Percentiles rank a stretch among this genome's conserved stretches.
Evolutionary conservation across 2,329 filamentous ascomycete genomes (phyloP).

Genomic region (Claviceps arundinis): DNA sequence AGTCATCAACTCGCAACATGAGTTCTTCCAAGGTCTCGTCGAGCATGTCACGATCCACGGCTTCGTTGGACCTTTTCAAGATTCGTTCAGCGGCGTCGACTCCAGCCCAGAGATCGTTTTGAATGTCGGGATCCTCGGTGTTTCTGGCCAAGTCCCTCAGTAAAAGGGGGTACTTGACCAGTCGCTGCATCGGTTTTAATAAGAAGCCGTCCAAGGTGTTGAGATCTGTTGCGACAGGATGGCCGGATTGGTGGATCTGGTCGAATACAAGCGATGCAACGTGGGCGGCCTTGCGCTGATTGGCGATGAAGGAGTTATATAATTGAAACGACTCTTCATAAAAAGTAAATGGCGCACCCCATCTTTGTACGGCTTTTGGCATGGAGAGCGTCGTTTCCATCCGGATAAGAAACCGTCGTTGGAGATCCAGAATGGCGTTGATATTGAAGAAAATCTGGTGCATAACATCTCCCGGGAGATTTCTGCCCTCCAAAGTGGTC

Average conservation of each 20-base stretch:
- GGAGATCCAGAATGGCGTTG: conserved; percentile 88
- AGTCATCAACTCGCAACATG: conserved; percentile 76
- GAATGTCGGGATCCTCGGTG: conserved; percentile 57
- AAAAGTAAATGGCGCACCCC: conserved; percentile 80
- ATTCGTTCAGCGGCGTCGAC: conserved; percentile 74
- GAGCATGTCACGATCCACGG: conserved; percentile 76
- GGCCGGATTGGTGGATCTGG: conserved; percentile 65
- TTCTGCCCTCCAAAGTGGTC: conserved; percentile 76
- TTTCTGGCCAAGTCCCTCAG: conserved; percentile 86
- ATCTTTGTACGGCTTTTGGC: conserved; percentile 64
- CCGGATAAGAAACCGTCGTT: conserved; percentile 85
- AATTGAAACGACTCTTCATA: conserved; percentile 83
- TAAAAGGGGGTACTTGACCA: conserved; percentile 88
- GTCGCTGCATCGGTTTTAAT: conserved; percentile 88
- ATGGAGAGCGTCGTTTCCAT: conserved; percentile 91
- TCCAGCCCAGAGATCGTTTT: conserved; percentile 59
- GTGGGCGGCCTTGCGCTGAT: conserved; percentile 80
- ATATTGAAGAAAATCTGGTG: conserved; percentile 96
- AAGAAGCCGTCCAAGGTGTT: conserved; percentile 85
- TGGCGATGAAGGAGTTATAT: conserved; percentile 95
- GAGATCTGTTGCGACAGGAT: conserved; percentile 70
- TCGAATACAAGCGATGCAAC: conserved; percentile 78
- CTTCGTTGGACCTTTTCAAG: conserved; percentile 74
- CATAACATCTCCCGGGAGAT: conserved; percentile 74
- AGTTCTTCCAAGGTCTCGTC: conserved; percentile 76